These are phyloP conservation scores for Chimonanthus salicifolius DNA, from an alignment of 164 flowering plant species.

Conservation along the genomic window DNA sequence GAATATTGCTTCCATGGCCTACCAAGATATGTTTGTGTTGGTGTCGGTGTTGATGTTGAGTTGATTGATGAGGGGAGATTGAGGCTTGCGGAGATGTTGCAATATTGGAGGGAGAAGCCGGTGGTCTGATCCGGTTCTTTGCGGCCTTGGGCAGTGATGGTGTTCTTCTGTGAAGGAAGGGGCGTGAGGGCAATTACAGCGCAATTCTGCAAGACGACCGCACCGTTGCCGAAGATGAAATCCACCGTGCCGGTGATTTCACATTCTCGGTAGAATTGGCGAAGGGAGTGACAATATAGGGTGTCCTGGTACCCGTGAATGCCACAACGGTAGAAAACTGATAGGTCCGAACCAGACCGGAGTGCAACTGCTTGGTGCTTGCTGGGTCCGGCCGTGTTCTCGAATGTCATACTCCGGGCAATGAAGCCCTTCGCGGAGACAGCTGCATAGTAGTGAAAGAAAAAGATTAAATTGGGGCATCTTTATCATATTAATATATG, in stretches of 20 bases:
- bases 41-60: neutral
- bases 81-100: conserved; percentile 16
- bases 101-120: conserved; percentile 31
- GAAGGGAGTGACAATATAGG: conserved; percentile 64
- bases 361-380: conserved; percentile 86
- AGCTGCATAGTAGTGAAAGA: conserved; percentile 29
- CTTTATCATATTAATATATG: too few relatives aligned
- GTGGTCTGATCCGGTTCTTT: conserved; percentile 31
- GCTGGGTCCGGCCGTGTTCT: conserved; percentile 72
- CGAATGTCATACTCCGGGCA: conserved; percentile 68
- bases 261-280: conserved; percentile 10
- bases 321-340: conserved; percentile 55
- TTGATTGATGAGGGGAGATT: conserved; percentile 1
- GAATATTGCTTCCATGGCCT: conserved; percentile 33
- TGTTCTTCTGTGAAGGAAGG: neutral
- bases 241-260: neutral
- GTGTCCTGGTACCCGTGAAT: conserved; percentile 71
- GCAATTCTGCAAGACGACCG: neutral
- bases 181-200: too few relatives aligned
- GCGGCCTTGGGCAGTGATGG: neutral
- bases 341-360: conserved; percentile 60
- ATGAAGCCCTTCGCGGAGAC: conserved; percentile 76
- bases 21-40: conserved; percentile 15
- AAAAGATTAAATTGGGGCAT: too few relatives aligned
- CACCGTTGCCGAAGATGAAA: neutral